Base-by-base conservation (phyloP, 768 basidiomycete genomes). In the Myochromella boudieri region DNA sequence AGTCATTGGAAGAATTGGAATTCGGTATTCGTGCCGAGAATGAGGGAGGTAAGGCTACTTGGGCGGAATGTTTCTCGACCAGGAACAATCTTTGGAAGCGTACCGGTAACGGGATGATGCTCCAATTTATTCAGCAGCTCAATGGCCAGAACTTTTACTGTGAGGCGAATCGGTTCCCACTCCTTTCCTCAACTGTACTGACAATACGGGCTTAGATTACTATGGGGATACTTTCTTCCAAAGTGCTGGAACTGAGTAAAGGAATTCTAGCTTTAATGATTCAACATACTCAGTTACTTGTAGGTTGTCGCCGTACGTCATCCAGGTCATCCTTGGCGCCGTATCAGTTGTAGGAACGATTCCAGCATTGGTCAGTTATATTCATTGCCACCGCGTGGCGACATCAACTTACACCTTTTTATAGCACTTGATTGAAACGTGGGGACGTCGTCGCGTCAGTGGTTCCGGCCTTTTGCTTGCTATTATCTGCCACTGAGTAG, bases 81-180 rank as follows among this genome's bases (percentile, higher is more conserved):
- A 65, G 80, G 34, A 85, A 87, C 54, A 67, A 73, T 56, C 63
- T 90, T 33, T 87, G 85, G 80, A 84, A 82, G 63, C 75, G 88
- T 44, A 90, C 87, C 11, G 60, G 71, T 26, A 89, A 88, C 49
- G 86, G 87, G n/a, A 86, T 87, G 82, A 86, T 87, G 82, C 63
- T 87, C 34, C 86, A 87, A 53, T 88, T 89, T 58, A 80, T 91
- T 42, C 87, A 90, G 54, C 87, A 90, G 54, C 64, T 90, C 24
- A 86, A 89, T 48, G 87, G 86, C 11, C 87, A 91, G 63, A 89
- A 87, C 60, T 88, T 87, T 65, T 87, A 85, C 63, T 86, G 85
- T 85, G 52, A 51, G 79, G 15, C 42, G 40, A 6, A 2, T 5
- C 28, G 42, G 18, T n/a, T 26, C 31, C 17, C 28, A 11, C 22